Evolutionary conservation across 2,329 filamentous ascomycete genomes (phyloP).

Genomic region (Diaporthe capsici): DNA sequence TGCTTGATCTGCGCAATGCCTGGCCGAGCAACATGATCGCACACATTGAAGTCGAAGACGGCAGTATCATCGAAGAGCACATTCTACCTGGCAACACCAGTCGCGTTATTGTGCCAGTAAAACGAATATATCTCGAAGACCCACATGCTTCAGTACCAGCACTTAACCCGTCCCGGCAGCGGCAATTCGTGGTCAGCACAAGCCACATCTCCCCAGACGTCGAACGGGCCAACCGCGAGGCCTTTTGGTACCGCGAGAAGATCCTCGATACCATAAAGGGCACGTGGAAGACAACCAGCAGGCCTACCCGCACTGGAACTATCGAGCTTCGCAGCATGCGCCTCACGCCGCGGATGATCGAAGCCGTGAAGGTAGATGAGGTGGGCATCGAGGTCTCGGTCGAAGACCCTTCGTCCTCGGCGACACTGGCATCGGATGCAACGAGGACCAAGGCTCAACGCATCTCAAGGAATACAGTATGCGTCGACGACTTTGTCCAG

Average conservation of each 20-base stretch:
- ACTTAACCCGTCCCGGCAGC: constrained; percentile 83
- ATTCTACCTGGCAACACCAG: constrained; percentile 79
- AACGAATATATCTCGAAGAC: constrained; percentile 81
- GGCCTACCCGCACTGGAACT: constrained; percentile 70
- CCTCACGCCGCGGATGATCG: constrained; percentile 83
- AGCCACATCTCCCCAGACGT: constrained; percentile 83
- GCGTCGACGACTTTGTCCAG: constrained; percentile 75
- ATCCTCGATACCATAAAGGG: constrained; percentile 80
- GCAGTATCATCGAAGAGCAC: constrained; percentile 64
- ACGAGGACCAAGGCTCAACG: constrained; percentile 41
- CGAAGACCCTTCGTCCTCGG: constrained; percentile 48
- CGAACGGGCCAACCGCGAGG: constrained; percentile 83
- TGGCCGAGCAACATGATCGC: constrained; percentile 87
- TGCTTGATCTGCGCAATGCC: constrained; percentile 88
- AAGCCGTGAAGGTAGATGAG: constrained; percentile 85
- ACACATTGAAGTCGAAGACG: constrained; percentile 68
- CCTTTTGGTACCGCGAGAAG: constrained; percentile 92
- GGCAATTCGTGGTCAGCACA: constrained; percentile 92
- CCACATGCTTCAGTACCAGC: constrained; percentile 84
- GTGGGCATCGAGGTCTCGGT: constrained; percentile 77
- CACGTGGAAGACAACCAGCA: constrained; percentile 75
- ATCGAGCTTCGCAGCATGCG: constrained; percentile 84
- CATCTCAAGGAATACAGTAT: constrained; percentile 48
- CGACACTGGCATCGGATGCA: constrained; percentile 30
- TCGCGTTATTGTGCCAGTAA: constrained; percentile 82